phyloP scores from a whole-genome alignment of 805 yeast species.

The Pichia occidentalis region DNA sequence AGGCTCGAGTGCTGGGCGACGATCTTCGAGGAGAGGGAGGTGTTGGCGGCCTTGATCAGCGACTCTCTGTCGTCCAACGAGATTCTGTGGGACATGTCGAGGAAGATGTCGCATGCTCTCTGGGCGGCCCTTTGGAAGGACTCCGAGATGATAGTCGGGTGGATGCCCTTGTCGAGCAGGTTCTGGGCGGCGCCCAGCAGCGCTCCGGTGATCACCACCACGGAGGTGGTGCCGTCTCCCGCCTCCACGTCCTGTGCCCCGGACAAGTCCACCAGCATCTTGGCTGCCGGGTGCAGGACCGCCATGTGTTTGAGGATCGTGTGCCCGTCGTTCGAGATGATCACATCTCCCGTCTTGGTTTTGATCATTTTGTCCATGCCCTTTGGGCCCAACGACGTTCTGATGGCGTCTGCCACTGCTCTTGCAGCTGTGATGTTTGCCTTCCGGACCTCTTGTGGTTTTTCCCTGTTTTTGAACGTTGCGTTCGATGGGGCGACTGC shows the following conservation, averaged over 20 bases:
- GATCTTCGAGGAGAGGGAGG: conserved; percentile 90
- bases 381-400: conserved; percentile 95
- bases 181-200: conserved; percentile 92
- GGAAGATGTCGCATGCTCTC: conserved; percentile 72
- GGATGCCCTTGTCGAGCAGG: conserved; percentile 82
- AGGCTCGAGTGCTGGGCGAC: conserved; percentile 86
- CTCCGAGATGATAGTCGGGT: conserved; percentile 93
- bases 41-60: conserved; percentile 84
- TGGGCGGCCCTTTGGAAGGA: conserved; percentile 84
- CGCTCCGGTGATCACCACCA: conserved; percentile 92
- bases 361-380: conserved; percentile 99
- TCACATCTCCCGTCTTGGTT: conserved; percentile 85
- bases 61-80: conserved; percentile 77
- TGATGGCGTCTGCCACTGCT: conserved; percentile 91
- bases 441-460: conserved; percentile 90
- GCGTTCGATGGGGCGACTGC: conserved; percentile 43
- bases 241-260: conserved; percentile 99
- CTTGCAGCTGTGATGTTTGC: conserved; percentile 87
- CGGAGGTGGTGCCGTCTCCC: conserved; percentile 99
- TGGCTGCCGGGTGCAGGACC: conserved; percentile 96
- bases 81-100: conserved; percentile 79
- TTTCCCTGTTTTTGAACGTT: conserved; percentile 86
- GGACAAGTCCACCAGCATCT: conserved; percentile 91
- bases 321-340: conserved; percentile 97
- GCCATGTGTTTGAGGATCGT: conserved; percentile 97